phyloP scores from a whole-genome alignment of 768 basidiomycete genomes.

The Neoboletus brunneissimus region DNA sequence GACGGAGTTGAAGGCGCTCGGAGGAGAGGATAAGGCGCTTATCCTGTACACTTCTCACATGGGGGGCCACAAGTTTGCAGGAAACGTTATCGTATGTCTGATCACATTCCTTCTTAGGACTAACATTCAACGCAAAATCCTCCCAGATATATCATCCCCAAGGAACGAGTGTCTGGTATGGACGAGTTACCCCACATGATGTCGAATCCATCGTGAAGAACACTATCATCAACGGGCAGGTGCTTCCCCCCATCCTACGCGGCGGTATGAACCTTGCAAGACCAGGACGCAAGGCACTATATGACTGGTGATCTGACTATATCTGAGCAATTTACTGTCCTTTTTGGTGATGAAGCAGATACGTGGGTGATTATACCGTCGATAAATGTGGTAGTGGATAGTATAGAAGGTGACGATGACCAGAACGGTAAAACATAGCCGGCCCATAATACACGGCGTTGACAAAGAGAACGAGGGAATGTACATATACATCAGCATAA shows the following conservation, averaged over 20 bases:
- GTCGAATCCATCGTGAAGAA: constrained; percentile 82
- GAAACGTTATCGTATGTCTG: constrained; percentile 81
- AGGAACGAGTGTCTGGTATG: constrained; percentile 90
- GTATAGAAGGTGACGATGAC: constrained; percentile 16
- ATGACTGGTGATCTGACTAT: constrained; percentile 60
- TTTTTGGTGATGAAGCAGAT: constrained; percentile 1
- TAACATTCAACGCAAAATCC: background rate
- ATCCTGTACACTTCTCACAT: constrained; percentile 87
- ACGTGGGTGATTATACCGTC: constrained; percentile 23
- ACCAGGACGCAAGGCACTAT: constrained; percentile 63
- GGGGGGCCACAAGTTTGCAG: constrained; percentile 91
- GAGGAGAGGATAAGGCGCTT: constrained; percentile 63
- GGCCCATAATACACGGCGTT: constrained; percentile 7
- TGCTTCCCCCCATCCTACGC: constrained; percentile 82
- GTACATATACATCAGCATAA: constrained; percentile 5
- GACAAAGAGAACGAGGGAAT: constrained; percentile 5
- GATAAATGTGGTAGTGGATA: constrained; percentile 27
- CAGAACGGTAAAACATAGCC: constrained; percentile 1
- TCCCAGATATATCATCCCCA: constrained; percentile 80
- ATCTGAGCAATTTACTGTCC: background rate
- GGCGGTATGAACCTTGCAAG: constrained; percentile 78
- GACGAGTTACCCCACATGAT: constrained; percentile 88
- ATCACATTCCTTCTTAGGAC: background rate
- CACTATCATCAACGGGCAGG: constrained; percentile 80
- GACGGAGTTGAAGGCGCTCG: constrained; percentile 45